Base-by-base conservation (phyloP, 352 stramenopile species). In the Vaucheria bursata region DNA sequence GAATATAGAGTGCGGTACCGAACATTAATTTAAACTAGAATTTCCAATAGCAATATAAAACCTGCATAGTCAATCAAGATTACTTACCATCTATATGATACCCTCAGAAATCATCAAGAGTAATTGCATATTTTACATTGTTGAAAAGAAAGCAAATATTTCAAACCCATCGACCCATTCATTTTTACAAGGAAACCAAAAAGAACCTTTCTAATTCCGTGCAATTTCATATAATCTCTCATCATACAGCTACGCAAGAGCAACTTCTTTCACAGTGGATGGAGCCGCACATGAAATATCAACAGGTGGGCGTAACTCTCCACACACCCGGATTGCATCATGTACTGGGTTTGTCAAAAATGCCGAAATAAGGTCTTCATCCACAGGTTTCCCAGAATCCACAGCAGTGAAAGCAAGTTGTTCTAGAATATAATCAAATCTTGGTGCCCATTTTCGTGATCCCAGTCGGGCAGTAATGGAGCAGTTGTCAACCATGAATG, bases 401-500 rank as follows among this genome's bases (percentile, higher is more conserved):
- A 97, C 88, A 37, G 92, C 90, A 33, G 94, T 95, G 85, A 95
- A 98, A 32, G 94, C 94, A 82, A 97, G 89, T 86, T 98, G 94
- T 73, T 97, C 96, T 76, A 98, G 87, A 82, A 98, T 95, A 91
- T 98, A 98, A 88, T 98, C 94, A 86, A 98, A 98, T 84, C 94
- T 90, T 74, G 94, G 94, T 33, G 94, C 94, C 94, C 94, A 98
- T 88, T 98, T 98, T 76, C 94, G 88, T 52, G 91, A 97, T 82
- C 94, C 94, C 37, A 97, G 94, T 88, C 96, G 95, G 32, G 94
- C 94, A 59, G 94, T 98, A 83, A 95, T 97, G n/a, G 93, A 98
- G 90, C 94, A 98, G 88, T 98, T 98, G 88, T 98, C 94, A 73
- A 98, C 94, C 94, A 98, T 98, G 89, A 97, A 98, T 36, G 94